These are phyloP conservation scores for Hypoxylon sp. DNA, from an alignment of 2,329 filamentous ascomycete genomes.

Conservation along the genomic window DNA sequence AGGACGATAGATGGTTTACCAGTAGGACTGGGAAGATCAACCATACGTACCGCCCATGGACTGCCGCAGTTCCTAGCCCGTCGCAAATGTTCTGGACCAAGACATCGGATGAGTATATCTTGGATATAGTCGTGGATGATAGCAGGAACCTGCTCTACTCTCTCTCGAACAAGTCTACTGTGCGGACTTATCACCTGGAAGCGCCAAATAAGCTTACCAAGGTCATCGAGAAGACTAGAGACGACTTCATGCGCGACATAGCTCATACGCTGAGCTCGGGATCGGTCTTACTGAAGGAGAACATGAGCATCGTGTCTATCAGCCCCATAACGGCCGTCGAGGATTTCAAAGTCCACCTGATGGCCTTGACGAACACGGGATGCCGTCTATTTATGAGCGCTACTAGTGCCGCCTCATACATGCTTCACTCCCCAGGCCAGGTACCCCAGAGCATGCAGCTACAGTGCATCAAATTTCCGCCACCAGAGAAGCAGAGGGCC, in stretches of 20 bases:
- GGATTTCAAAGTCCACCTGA: constrained; percentile 83
- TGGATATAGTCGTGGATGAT: constrained; percentile 87
- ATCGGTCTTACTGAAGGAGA: constrained; percentile 73
- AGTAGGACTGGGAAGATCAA: constrained; percentile 88
- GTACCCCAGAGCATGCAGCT: constrained; percentile 96
- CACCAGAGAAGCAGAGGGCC: constrained; percentile 53
- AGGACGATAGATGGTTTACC: constrained; percentile 96
- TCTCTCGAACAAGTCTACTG: constrained; percentile 85
- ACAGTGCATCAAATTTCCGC: constrained; percentile 95
- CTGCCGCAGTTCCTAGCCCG: constrained; percentile 66
- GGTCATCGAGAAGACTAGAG: constrained; percentile 71
- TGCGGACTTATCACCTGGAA: constrained; percentile 90
- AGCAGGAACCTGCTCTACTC: constrained; percentile 89
- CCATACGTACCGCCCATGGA: constrained; percentile 79
- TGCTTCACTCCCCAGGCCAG: constrained; percentile 64
- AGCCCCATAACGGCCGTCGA: constrained; percentile 82
- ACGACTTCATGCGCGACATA: constrained; percentile 72
- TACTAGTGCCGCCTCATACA: constrained; percentile 77
- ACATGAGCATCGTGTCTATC: constrained; percentile 80
- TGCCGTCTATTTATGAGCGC: constrained; percentile 93
- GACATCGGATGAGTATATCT: constrained; percentile 68
- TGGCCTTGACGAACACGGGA: constrained; percentile 89
- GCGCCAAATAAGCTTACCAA: constrained; percentile 65
- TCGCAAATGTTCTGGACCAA: constrained; percentile 60
- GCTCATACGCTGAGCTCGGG: constrained; percentile 80